These are phyloP conservation scores for Mycena rosella DNA, from an alignment of 768 basidiomycete genomes.

Conservation along the genomic window DNA sequence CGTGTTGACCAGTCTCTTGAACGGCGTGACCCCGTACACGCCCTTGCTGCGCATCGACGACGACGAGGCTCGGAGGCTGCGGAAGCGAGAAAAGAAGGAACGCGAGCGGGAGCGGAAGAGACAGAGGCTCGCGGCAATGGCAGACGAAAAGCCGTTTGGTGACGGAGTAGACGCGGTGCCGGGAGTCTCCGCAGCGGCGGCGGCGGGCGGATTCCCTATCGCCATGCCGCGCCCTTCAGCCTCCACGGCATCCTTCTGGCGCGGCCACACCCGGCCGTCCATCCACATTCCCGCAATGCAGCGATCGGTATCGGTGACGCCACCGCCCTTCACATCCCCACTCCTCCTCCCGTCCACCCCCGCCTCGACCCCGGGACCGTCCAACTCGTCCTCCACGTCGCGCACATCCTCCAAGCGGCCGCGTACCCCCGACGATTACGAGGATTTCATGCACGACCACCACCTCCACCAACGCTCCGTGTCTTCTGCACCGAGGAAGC, in stretches of 20 bases:
- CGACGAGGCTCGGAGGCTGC: conserved; percentile 66
- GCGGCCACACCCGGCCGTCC: conserved; percentile 66
- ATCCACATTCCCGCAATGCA: conserved; percentile 80
- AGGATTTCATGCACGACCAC: conserved; percentile 46
- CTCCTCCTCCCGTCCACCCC: conserved; percentile 66
- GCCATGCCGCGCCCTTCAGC: conserved; percentile 43
- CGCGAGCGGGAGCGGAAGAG: conserved; percentile 65
- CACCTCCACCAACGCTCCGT: conserved; percentile 36
- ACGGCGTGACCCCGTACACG: conserved; percentile 78
- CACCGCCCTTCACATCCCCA: conserved; percentile 66
- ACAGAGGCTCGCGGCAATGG: conserved; percentile 49
- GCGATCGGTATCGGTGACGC: conserved; percentile 81
- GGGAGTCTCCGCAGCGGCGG: conserved; percentile 24
- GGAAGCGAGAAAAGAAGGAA: conserved; percentile 67
- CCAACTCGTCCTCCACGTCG: conserved; percentile 78
- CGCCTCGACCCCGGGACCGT: conserved; percentile 81
- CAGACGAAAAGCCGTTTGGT: conserved; percentile 49
- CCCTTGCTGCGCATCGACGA: conserved; percentile 65
- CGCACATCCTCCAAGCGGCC: conserved; percentile 86
- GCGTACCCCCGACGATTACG: conserved; percentile 77
- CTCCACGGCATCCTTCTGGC: conserved; percentile 70
- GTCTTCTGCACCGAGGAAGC: conserved; percentile 59
- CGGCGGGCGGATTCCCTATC: conserved; percentile 49
- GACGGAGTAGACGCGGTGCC: conserved; percentile 42
- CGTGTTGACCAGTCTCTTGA: conserved; percentile 83